Evolutionary conservation across 345 rosid genomes (phyloP), one percentile per base, ranked within the genome.

Genomic region (Rhodomyrtus tomentosa): DNA sequence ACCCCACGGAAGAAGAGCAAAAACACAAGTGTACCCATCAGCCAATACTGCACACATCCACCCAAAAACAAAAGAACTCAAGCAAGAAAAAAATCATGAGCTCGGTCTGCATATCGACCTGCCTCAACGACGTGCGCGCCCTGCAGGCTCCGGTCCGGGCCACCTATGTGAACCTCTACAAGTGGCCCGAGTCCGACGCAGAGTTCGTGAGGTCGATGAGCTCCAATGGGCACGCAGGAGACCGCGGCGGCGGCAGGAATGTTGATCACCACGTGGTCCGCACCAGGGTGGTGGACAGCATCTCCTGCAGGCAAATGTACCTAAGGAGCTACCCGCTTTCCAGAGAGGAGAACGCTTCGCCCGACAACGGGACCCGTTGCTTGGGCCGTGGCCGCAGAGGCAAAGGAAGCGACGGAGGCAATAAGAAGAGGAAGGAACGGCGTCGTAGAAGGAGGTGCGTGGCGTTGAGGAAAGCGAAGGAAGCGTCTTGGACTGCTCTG

Each of bases 301-400:
- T 94, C 84, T 94, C 98, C 58, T 93, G 98, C 89, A 86, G 99
- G 88, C 98, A 96, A 87, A 93, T 93, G 91, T 96, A 93, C 86
- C 91, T 96, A 7, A 90, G 99, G 55, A 96, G 98, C 93, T 96
- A 96, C 90, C 92, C 95, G 10, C 95, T 96, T 73, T 92, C 96
- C 5, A 85, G 95, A 58, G 92, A 93, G 76, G 94, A 92, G 12
- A 89, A 92, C 36, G 84, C 84, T 29, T 82, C 82, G 36, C 42
- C 49, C 11, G 80, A 85, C 6, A 88, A 85, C 59, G 88, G 81
- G 86, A 86, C 91, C 18, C 88, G 84, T 85, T 93, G 95, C 85
- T 85, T 92, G 25, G 90, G 95, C 6, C 87, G 89, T 73, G 82
- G 85, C 82, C 55, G 55, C 50, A 45, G 27, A 1, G 86, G 29